Evolutionary conservation across 768 basidiomycete genomes (phyloP), one percentile per base, ranked within the genome.

Genomic region (Leccinum incarnatum): DNA sequence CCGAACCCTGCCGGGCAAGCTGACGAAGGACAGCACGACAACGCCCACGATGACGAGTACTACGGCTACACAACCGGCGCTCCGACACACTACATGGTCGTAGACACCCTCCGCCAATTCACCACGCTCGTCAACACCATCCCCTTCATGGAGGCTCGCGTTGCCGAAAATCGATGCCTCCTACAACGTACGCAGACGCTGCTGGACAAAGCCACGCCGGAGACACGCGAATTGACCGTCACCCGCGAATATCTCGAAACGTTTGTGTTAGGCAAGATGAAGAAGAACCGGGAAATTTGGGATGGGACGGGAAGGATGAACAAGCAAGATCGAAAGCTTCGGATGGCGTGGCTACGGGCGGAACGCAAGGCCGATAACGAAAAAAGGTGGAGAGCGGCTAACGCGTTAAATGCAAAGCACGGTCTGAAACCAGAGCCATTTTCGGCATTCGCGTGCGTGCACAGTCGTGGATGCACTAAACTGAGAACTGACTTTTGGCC

Each of bases 241-340:
- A 65, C 62, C 27, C 66, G 73, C 21, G 69, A 73, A 42, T 60
- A 60, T n/a, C 58, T 72, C 14, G 71, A 74, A 52, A 54, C 53
- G 1, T 55, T 63, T 45, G 36, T 69, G 12, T 21, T 73, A n/a
- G 66, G n/a, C 46, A 68, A 63, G 53, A 68, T 73, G 69, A 73
- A 72, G 56, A 40, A 62, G n/a, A 73, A 65, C 48, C 57, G 53
- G 4, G 72, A 73, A n/a, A 55, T 72, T 4, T 74, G 66, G 66
- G 73, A 73, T 32, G 72, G 73, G n/a, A 72, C 69, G 8, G 69
- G 59, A 0, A 62, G 4, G 51, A 61, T 74, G 68, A 46, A 54
- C 17, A 72, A 67, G 47, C 21, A 50, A 17, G 40, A 55, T 4
- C 59, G 69, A 45, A 73, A 72, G 47, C 10, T 59, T 4, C 56